Evolutionary conservation across 306 rosid genomes (phyloP), one percentile per base, ranked within the genome.

Genomic region (Vigna reflexopilosa): DNA sequence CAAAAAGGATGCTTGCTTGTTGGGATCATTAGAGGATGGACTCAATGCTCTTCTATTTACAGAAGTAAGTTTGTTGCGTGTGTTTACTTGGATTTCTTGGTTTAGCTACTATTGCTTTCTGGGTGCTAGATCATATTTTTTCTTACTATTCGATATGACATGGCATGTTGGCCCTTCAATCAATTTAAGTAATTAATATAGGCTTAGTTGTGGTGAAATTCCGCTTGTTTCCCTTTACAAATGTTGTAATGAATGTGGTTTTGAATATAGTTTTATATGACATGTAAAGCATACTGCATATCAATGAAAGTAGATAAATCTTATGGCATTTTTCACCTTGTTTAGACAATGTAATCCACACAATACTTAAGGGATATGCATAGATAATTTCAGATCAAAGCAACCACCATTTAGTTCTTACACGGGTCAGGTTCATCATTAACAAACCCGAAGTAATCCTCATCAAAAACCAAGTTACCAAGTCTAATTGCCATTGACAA

Each of bases 21-120:
- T 92, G 86, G 90, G 85, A 83, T 90, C 98, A 40, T 82, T 95
- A 87, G 98, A 92, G 86, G 97, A 92, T 84, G 98, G 98, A 71
- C 95, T 95, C 63, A 89, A 83, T 77, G 92, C 98, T 81, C 95
- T 95, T 72, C 81, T 95, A 68, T 84, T 89, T 81, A 83, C 90
- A 38, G 98, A 95, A 87, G 98, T 95, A 87, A 88, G 97, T 85
- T 44, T 54, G 48, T 75, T 81, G 56, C 56, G 32, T 40, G 8
- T 38, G 45, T 59, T 59, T 49, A 57, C 59, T 83, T 57, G 70
- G 59, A 79, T 61, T 75, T 73, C 54, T 67, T 56, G 71, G 44
- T 68, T 82, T 70, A 38, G 36, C 79, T 59, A 51, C 69, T 75
- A 52, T 64, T 77, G 36, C 80, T 63, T 78, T 72, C 48, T 68